Evolutionary conservation across 1,139 yeast species (phyloP), one percentile per base, ranked within the genome.

Genomic region (Lodderomyces orthopsilosis): DNA sequence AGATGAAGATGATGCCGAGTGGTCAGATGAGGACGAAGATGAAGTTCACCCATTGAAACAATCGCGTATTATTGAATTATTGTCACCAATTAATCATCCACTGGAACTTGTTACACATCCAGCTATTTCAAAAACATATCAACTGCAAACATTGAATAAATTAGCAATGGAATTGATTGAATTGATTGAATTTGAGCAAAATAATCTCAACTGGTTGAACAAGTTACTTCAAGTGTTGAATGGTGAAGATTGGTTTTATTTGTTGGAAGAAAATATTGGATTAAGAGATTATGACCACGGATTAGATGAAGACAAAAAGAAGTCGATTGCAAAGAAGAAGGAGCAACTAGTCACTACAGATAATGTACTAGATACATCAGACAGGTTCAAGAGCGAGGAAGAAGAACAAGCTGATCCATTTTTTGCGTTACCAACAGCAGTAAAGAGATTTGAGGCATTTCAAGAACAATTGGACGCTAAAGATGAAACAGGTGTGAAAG

Each of bases 51-150:
- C 73, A 1, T 59, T 70, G 46, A 62, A 62, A 39, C 58, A 62
- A 35, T 51, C 77, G 12, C 66, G 66, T 38, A 54, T 77, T 26
- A 71, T 76, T 18, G 83, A 82, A 40, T 67, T 90, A 21, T 66
- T 93, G 47, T 79, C 84, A 10, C 96, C 98, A 0, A 77, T 93
- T 18, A 72, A 79, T 13, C 86, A 87, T 47, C 94, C 97, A 0
- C 75, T 88, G 12, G 96, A 93, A 55, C 65, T 91, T 2, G 79
- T 86, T 1, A 73, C 76, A 1, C 93, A 88, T 56, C 83, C 84
- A 6, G 80, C 90, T 0, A 70, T 88, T 15, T 76, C 81, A 46
- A 77, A 75, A 48, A 85, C 95, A 0, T 93, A 78, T 59, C 67
- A 65, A 46, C 76, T 70, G 70, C 56, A 49, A 64, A 79, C 57